phyloP scores from a whole-genome alignment of 257 asterid genomes.

The Hygrophila difformis region DNA sequence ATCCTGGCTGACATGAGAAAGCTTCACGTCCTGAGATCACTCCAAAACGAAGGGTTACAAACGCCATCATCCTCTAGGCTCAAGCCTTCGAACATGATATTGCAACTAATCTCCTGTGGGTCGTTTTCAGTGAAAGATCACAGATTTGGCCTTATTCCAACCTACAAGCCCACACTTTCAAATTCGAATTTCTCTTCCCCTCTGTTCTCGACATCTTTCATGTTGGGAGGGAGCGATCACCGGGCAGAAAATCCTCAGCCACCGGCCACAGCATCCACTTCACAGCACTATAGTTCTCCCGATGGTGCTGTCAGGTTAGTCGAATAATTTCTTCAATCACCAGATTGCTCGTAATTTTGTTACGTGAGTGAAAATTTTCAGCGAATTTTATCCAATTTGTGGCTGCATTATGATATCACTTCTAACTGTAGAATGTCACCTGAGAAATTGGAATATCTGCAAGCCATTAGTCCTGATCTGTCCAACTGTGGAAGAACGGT shows the following conservation, averaged over 20 bases:
- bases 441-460: slow-evolving; percentile 44
- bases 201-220: slow-evolving; percentile 54
- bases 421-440: slow-evolving; percentile 64
- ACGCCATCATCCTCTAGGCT: slow-evolving; percentile 44
- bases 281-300: too few relatives aligned
- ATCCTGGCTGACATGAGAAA: slow-evolving; percentile 75
- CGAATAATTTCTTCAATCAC: too few relatives aligned
- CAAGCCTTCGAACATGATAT: slow-evolving; percentile 71
- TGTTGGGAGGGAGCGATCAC: slow-evolving; percentile 63
- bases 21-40: slow-evolving; percentile 70
- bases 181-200: slow-evolving; percentile 66
- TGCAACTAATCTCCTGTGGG: slow-evolving; percentile 92
- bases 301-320: too few relatives aligned
- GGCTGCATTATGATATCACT: slow-evolving; percentile 88
- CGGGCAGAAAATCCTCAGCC: too few relatives aligned
- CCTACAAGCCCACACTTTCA: slow-evolving; percentile 70
- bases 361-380: too few relatives aligned
- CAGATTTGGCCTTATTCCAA: slow-evolving; percentile 63
- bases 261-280: too few relatives aligned
- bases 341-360: too few relatives aligned
- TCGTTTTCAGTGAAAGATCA: slow-evolving; percentile 84
- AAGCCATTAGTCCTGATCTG: slow-evolving; percentile 35
- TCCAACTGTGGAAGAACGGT: slow-evolving; percentile 33
- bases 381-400: slow-evolving; percentile 61
- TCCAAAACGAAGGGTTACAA: slow-evolving; percentile 55